Conservation (phyloP, 83 land plant species). For the Diphasiastrum complanatum region DNA sequence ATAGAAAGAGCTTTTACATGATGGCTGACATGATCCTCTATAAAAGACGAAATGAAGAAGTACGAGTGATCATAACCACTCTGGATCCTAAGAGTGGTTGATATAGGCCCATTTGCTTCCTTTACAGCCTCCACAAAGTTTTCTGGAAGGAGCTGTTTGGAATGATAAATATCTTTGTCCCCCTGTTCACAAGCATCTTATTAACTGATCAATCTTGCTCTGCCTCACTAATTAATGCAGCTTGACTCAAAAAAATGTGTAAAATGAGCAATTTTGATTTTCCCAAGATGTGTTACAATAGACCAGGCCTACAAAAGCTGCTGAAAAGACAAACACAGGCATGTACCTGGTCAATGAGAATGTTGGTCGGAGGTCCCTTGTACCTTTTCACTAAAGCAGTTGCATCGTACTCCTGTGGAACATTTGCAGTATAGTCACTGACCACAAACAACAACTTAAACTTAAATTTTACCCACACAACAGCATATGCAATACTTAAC, state of each 20-base stretch:
- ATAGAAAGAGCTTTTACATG: constrained; percentile 65
- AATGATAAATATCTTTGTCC: constrained; percentile 67
- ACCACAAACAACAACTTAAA: background rate
- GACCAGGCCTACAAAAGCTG: constrained; percentile 2
- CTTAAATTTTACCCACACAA: background rate
- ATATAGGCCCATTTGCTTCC: constrained; percentile 43
- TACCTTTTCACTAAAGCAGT: constrained; percentile 57
- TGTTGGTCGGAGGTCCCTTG: constrained; percentile 48
- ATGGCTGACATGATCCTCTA: constrained; percentile 84
- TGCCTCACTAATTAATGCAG: background rate
- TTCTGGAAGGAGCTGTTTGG: constrained; percentile 65
- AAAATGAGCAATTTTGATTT: background rate
- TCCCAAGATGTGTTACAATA: background rate
- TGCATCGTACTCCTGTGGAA: constrained; percentile 88
- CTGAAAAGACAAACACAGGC: background rate
- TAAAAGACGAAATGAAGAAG: constrained; percentile 82
- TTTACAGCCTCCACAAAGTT: constrained; percentile 82
- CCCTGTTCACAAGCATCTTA: constrained; percentile 44
- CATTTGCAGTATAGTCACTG: background rate
- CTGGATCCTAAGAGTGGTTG: constrained; percentile 54
- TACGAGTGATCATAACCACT: constrained; percentile 95
- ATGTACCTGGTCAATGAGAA: constrained; percentile 90
- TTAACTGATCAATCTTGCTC: background rate
- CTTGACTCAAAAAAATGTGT: background rate
- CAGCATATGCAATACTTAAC: background rate